Evolutionary conservation across 225 moss, liverwort and hornwort species (phyloP).

Genomic region (Straminergon stramineum): DNA sequence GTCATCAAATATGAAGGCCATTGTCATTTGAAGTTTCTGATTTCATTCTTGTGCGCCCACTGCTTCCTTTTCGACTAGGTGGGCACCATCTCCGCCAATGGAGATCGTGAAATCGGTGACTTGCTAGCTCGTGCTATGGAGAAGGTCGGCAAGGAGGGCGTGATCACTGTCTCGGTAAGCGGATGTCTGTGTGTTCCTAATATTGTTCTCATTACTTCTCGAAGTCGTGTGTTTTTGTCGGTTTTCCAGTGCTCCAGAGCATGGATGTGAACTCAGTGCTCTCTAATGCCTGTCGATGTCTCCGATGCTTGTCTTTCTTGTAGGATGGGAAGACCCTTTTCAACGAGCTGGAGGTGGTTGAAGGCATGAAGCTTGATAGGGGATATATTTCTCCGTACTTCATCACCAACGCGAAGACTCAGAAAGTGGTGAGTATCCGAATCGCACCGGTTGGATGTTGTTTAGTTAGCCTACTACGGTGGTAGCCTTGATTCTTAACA

Average conservation of each 20-base stretch:
- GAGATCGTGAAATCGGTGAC: constrained; percentile 96
- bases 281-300: too few species aligned
- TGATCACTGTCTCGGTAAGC: constrained; percentile 90
- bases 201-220: neutral
- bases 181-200: neutral
- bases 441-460: neutral
- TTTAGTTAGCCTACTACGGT: fast-evolving
- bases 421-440: constrained; percentile 64
- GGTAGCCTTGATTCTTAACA: too few species aligned
- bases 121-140: constrained; percentile 93
- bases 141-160: constrained; percentile 98
- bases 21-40: neutral
- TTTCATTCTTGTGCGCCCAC: neutral
- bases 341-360: constrained; percentile 95
- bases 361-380: constrained; percentile 97
- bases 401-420: constrained; percentile 88
- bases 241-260: neutral
- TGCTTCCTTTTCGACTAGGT: constrained; percentile 23
- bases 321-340: constrained; percentile 95
- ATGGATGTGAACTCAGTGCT: neutral
- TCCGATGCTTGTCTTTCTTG: neutral
- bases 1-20: neutral
- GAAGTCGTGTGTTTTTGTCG: neutral
- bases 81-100: constrained; percentile 93
- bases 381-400: constrained; percentile 95